phyloP scores from a whole-genome alignment of 805 yeast species.

The Wickerhamiella spandovensis region DNA sequence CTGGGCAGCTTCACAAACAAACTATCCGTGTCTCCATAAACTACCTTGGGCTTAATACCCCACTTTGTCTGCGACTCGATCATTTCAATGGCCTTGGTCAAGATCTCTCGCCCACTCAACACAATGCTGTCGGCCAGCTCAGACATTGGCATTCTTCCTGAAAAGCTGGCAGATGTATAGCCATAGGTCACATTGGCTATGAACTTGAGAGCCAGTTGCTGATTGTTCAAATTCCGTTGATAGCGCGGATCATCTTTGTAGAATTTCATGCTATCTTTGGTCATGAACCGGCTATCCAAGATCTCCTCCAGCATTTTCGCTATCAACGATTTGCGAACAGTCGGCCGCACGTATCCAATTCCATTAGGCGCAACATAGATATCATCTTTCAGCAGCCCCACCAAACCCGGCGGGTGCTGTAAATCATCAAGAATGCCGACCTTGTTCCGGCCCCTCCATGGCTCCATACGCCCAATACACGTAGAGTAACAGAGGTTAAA shows the following conservation, averaged over 20 bases:
- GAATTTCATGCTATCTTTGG: conserved; percentile 59
- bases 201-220: conserved; percentile 77
- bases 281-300: conserved; percentile 62
- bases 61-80: conserved; percentile 49
- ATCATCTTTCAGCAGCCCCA: conserved; percentile 39
- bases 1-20: conserved; percentile 86
- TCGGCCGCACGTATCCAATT: conserved; percentile 52
- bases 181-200: conserved; percentile 96
- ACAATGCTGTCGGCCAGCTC: conserved; percentile 94
- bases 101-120: conserved; percentile 74
- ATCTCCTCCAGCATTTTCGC: conserved; percentile 79
- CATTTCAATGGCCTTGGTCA: conserved; percentile 51
- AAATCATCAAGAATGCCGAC: conserved; percentile 29
- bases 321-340: conserved; percentile 55
- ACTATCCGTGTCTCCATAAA: conserved; percentile 95
- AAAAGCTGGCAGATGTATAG: conserved; percentile 83
- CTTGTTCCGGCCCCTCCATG: conserved; percentile 24
- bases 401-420: conserved; percentile 42
- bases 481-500: conserved; percentile 56
- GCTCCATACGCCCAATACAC: conserved; percentile 26
- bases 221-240: conserved; percentile 47
- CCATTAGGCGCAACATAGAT: conserved; percentile 80
- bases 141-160: conserved; percentile 95
- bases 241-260: conserved; percentile 20
- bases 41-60: conserved; percentile 71